Base-by-base conservation (phyloP, 2,329 filamentous ascomycete genomes). In the Sclerotinia glacialis region DNA sequence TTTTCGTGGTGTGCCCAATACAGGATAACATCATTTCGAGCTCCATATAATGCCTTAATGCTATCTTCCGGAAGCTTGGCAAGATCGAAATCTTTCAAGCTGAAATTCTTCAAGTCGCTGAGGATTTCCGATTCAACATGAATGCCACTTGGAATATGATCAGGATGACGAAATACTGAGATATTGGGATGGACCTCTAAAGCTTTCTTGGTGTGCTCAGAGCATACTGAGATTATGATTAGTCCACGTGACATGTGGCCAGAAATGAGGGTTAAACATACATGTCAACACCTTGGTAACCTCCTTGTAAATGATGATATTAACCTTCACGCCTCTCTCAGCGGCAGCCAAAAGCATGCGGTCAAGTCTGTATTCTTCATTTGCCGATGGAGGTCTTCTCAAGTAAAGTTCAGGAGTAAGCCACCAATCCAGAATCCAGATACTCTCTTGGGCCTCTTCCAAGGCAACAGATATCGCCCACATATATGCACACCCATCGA, bases 1-100 rank as follows among this genome's bases (percentile, higher is more conserved):
- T 97, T 97, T 79, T 97, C 93, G 72, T 97, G 93, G 73, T 97
- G 93, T 3, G 92, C 92, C 93, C 93, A 97, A 78, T 92, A 97
- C 1, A 97, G 80, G 14, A 96, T 89, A 1, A 93, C 86, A 71
- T 90, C 92, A 42, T 93, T 90, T 44, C 86, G 86, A 60, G 91
- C 89, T 64, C 93, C 93, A 74, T 96, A 97, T 0, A 97, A 78
- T 0, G 88, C 86, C 75, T 92, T 91, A 59, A 96, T 76, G 1
- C 89, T 85, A 73, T 95, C 90, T 31, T 83, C 82, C 0, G 91
- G 90, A 53, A 93, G 81, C 72, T 88, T 89, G 23, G 87, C 83
- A 0, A 88, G 77, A 58, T 82, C 76, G 83, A 86, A 74, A 76
- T 83, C 78, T 12, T 84, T 76, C 69, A 89, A 81, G 0, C 80